Percentiles rank a stretch among this genome's conserved stretches.
Evolutionary conservation across 2,329 filamentous ascomycete species (phyloP).

Genomic region (Colletotrichum kahawae): DNA sequence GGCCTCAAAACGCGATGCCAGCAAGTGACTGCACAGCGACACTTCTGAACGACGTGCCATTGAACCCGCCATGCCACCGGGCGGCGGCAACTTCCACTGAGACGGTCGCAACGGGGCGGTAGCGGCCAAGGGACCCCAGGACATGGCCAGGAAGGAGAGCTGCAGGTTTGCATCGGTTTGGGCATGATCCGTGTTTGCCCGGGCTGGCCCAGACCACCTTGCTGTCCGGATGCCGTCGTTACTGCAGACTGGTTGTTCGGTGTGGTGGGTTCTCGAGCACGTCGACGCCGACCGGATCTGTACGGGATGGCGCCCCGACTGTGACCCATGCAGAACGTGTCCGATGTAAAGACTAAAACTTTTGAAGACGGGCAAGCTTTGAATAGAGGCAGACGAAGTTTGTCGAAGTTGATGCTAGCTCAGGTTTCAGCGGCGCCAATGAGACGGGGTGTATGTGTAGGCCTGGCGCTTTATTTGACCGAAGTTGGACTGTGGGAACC

Average conservation of each 20-base stretch:
- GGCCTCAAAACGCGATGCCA: background rate
- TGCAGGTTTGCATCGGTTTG: constrained; percentile 3
- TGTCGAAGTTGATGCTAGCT: constrained; percentile 1
- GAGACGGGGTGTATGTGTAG: background rate
- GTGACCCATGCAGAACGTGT: background rate
- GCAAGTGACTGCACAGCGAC: background rate
- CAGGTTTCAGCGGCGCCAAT: constrained; percentile 2
- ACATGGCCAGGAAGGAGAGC: background rate
- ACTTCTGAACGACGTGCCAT: background rate
- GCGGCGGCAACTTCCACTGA: background rate
- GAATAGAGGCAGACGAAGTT: background rate
- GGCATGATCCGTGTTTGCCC: constrained; percentile 12
- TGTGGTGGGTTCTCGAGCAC: background rate
- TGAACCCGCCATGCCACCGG: background rate
- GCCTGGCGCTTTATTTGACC: background rate
- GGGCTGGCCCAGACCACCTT: constrained; percentile 7
- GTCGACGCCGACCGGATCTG: background rate
- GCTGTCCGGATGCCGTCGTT: background rate
- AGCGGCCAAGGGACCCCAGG: background rate
- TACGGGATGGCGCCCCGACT: background rate
- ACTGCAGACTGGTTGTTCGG: background rate
- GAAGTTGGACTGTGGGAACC: background rate
- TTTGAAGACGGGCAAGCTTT: background rate
- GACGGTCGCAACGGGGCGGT: background rate
- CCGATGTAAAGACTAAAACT: background rate